Base-by-base conservation (phyloP, 345 rosid species). In the Brassica napus region DNA sequence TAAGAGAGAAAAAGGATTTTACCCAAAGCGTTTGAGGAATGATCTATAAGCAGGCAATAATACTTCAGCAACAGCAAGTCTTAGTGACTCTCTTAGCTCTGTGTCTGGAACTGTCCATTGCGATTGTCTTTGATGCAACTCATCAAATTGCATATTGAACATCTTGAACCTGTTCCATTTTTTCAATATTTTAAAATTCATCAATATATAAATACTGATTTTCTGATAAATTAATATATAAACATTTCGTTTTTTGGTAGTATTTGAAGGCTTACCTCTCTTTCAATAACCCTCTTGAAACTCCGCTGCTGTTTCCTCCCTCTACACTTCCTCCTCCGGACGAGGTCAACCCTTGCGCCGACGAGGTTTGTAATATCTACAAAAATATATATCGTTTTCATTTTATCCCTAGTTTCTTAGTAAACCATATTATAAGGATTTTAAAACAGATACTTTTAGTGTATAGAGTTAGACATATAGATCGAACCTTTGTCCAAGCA, bases 31-130 rank as follows among this genome's bases (percentile, higher is more conserved):
- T 86, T 90, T 93, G 69, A 92, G 82, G 73, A 88, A 96, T 69
- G 97, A 88, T 86, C 98, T 84, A 81, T 96, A 96, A 47, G 99
- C 99, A 69, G 99, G 99, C 82, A 96, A 84, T 79, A 96, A 84
- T 32, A 96, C 92, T 88, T 96, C 99, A 69, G 99, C 99, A 62
- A 96, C 99, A 49, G 99, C 97, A 77, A 96, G 99, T 88, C 98
- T 86, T 14, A 96, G 79, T 62, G 99, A 93, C 79, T 96, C 98
- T 75, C 97, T 89, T 79, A 96, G 83, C 85, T 95, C 99, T 0
- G 96, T 86, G 86, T 95, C 99, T 2, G 98, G 97, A 70, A 96
- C 97, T 35, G 98, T 89, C 98, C 98, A 93, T 68, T 93, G 98
- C 66, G 99, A 90, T 81, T 93, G 99, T 68, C 89, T 96, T 69